A percentile compares a stretch with the other conserved stretches of the same genome.
Evolutionary conservation across 257 asterid genomes (phyloP).

Genomic region (Nicotiana obtusifolia): DNA sequence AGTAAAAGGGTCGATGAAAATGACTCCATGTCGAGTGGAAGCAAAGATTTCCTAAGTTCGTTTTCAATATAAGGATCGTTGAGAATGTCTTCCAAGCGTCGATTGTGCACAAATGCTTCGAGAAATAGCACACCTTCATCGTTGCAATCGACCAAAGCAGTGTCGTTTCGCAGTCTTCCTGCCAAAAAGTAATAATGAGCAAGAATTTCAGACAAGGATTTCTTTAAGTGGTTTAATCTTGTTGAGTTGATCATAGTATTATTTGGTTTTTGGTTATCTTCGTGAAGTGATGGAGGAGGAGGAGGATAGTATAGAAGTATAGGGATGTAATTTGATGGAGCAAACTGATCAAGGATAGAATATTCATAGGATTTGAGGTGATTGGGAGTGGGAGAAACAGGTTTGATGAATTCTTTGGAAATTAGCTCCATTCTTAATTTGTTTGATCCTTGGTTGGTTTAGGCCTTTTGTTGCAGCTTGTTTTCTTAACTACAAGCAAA

Average conservation of each 20-base stretch:
- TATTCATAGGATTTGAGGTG: not conserved
- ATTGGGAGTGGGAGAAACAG: not conserved
- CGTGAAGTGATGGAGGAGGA: not conserved
- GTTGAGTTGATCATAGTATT: not conserved
- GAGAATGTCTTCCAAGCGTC: not conserved
- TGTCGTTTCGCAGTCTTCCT: not conserved
- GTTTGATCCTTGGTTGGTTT: not conserved
- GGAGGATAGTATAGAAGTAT: not conserved
- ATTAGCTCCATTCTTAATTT: not conserved
- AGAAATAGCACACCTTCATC: not conserved
- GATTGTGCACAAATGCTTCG: not conserved
- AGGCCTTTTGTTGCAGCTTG: not conserved
- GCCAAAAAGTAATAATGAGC: not conserved
- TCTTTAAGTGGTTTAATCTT: not conserved
- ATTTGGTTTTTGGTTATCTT: not conserved
- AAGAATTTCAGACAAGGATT: not conserved
- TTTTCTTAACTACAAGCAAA: too few species aligned
- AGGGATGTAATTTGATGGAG: not conserved
- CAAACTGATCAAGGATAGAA: not conserved
- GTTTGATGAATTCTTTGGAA: not conserved
- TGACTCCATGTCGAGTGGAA: not conserved
- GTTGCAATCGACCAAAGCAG: not conserved
- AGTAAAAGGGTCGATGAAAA: not conserved
- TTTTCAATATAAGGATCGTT: not conserved
- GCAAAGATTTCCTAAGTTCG: not conserved